Conservation (phyloP, 495 filamentous ascomycete genomes). For the Staphylotrichum tortipilum region DNA sequence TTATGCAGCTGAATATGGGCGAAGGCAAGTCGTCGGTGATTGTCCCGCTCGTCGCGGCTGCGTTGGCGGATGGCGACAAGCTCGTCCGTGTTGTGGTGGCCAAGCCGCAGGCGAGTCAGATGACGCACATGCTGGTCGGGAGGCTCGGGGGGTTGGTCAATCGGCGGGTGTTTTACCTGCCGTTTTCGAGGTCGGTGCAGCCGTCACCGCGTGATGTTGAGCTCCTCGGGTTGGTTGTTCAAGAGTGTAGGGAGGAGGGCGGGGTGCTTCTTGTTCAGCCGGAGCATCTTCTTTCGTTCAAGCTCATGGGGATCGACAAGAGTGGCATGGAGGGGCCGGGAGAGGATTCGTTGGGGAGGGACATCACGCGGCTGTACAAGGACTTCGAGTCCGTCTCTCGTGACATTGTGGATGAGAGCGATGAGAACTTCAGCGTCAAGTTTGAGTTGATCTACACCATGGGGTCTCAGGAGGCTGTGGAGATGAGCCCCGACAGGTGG, state of each 20-base stretch:
- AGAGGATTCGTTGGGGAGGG: slow-evolving; percentile 15
- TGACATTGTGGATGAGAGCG: slow-evolving; percentile 58
- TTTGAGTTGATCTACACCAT: slow-evolving; percentile 65
- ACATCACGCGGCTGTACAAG: slow-evolving; percentile 28
- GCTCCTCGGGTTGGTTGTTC: slow-evolving; percentile 30
- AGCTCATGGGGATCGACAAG: slow-evolving; percentile 54
- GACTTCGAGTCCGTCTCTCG: slow-evolving; percentile 36
- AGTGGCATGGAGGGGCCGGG: slow-evolving; percentile 12
- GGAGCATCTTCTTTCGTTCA: slow-evolving; percentile 62
- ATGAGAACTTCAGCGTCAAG: slow-evolving; percentile 53
- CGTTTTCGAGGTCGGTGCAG: slow-evolving; percentile 48
- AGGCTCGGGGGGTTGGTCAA: slow-evolving; percentile 53
- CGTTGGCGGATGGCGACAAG: slow-evolving; percentile 44
- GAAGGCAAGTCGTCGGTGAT: slow-evolving; percentile 67
- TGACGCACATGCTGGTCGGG: slow-evolving; percentile 49
- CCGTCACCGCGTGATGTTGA: slow-evolving; percentile 20
- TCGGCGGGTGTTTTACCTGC: slow-evolving; percentile 52
- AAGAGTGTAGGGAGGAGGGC: slow-evolving; percentile 37
- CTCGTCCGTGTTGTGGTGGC: slow-evolving; percentile 53
- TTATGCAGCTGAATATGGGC: slow-evolving; percentile 69
- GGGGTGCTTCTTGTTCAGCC: slow-evolving; percentile 55
- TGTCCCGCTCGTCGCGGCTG: slow-evolving; percentile 51
- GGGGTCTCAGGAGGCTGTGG: slow-evolving; percentile 45
- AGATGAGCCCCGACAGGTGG: slow-evolving; percentile 55
- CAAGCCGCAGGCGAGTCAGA: slow-evolving; percentile 54